phyloP scores from a whole-genome alignment of 1,284 basidiomycete species.

The Taiwanofungus camphoratus region DNA sequence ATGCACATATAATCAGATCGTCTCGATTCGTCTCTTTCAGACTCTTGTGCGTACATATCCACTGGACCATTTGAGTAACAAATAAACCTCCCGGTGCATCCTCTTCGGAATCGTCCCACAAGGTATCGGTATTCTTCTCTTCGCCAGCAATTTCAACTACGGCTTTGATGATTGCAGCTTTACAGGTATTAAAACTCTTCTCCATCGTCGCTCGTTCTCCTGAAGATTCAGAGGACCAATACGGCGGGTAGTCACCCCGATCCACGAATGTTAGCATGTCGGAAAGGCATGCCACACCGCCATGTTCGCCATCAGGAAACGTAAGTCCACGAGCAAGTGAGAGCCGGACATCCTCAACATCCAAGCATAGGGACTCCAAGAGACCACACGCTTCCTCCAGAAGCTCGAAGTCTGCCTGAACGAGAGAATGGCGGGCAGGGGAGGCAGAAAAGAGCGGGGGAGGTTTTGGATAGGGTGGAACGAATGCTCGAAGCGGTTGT shows the following conservation, averaged over 20 bases:
- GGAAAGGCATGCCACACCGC: slow-evolving; percentile 52
- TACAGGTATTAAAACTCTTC: slow-evolving; percentile 75
- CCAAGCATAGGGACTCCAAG: slow-evolving; percentile 70
- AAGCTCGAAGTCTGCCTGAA: slow-evolving; percentile 65
- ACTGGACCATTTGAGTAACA: slow-evolving; percentile 67
- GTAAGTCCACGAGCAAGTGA: slow-evolving; percentile 63
- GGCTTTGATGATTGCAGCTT: slow-evolving; percentile 78
- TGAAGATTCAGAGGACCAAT: slow-evolving; percentile 43
- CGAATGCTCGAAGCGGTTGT: slow-evolving; percentile 50
- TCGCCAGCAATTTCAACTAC: slow-evolving; percentile 84
- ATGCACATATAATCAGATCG: slow-evolving; percentile 79
- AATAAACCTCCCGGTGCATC: slow-evolving; percentile 62
- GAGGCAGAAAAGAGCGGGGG: slow-evolving; percentile 37
- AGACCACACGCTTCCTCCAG: slow-evolving; percentile 69
- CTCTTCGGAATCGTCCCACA: slow-evolving; percentile 63
- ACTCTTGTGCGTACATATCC: slow-evolving; percentile 56
- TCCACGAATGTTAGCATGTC: slow-evolving; percentile 71
- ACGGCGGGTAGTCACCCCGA: slow-evolving; percentile 53
- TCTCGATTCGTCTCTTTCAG: slow-evolving; percentile 43
- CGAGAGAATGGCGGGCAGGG: slow-evolving; percentile 41
- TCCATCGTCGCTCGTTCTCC: slow-evolving; percentile 41
- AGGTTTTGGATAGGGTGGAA: slow-evolving; percentile 42
- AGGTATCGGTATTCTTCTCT: slow-evolving; percentile 68
- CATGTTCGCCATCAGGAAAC: slow-evolving; percentile 48
- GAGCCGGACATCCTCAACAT: slow-evolving; percentile 66